phyloP scores from a whole-genome alignment of 306 rosid species.

The Quercus engelmannii region DNA sequence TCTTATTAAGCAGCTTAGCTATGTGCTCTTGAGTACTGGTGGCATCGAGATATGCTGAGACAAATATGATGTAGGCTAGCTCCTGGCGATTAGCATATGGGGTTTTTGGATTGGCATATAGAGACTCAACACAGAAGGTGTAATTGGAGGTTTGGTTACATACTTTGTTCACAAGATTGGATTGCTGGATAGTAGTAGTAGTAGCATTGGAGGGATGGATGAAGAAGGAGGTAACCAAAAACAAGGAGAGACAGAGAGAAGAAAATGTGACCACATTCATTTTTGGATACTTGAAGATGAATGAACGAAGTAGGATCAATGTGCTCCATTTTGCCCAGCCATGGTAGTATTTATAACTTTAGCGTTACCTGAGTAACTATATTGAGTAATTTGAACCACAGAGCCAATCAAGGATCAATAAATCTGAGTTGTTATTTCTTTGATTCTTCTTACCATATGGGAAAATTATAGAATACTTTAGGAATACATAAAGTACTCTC shows the following conservation, averaged over 20 bases:
- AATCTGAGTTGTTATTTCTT: no score
- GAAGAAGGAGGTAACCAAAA: background rate
- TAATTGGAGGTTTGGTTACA: constrained; percentile 39
- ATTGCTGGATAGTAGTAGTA: constrained; percentile 5
- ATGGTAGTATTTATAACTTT: no score
- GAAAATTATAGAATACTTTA: no score
- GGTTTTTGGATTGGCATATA: constrained; percentile 33
- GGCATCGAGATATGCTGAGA: constrained; percentile 41
- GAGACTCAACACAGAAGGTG: constrained; percentile 46
- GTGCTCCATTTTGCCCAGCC: no score
- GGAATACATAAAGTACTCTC: no score
- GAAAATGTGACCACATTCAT: background rate
- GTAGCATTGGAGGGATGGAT: background rate
- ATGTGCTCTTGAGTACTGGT: constrained; percentile 20
- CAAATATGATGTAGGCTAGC: constrained; percentile 37
- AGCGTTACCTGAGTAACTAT: no score
- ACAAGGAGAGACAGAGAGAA: constrained; percentile 2
- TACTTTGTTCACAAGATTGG: constrained; percentile 28
- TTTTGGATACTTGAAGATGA: background rate
- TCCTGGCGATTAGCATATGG: constrained; percentile 24
- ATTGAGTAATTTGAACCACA: no score
- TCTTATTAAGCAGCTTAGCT: constrained; percentile 6
- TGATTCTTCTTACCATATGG: no score
- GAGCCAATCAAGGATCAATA: no score
- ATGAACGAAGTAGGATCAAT: no score